Evolutionary conservation across 495 filamentous ascomycete species (phyloP).

Genomic region (Tuber calosporum): DNA sequence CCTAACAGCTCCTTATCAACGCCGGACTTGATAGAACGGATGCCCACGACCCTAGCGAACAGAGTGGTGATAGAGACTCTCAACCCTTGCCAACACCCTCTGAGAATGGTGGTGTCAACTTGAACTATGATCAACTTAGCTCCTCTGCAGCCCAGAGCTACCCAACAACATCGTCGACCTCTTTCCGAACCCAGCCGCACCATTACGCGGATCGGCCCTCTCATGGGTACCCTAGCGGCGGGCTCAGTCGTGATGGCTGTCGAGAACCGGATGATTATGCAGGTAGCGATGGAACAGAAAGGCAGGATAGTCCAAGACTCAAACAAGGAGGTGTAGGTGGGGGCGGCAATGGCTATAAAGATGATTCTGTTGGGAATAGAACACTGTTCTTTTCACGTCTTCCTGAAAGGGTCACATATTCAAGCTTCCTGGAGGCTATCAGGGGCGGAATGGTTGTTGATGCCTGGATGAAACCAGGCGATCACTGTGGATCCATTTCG

Average conservation of each 20-base stretch:
- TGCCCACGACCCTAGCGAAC: background rate
- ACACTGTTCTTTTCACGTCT: slow-evolving; percentile 60
- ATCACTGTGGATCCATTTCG: slow-evolving; percentile 59
- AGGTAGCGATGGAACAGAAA: slow-evolving; percentile 20
- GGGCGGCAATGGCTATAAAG: slow-evolving; percentile 16
- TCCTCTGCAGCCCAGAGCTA: background rate
- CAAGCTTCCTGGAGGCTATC: slow-evolving; percentile 59
- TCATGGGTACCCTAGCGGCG: background rate
- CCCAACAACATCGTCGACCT: slow-evolving; percentile 9
- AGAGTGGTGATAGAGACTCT: slow-evolving; percentile 11
- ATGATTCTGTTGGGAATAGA: slow-evolving; percentile 40
- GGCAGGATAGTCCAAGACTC: slow-evolving; percentile 8
- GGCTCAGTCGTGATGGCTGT: slow-evolving; percentile 9
- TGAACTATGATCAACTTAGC: background rate
- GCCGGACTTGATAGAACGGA: slow-evolving; percentile 21
- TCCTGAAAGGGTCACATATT: slow-evolving; percentile 56
- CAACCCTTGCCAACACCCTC: slow-evolving; percentile 16
- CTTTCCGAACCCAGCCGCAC: slow-evolving; percentile 15
- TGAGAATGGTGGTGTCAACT: background rate
- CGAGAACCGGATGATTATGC: slow-evolving; percentile 12
- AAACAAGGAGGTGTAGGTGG: slow-evolving; percentile 1
- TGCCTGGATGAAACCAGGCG: slow-evolving; percentile 57
- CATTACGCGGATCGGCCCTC: slow-evolving; percentile 17
- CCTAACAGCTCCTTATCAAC: slow-evolving; percentile 31
- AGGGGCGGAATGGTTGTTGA: slow-evolving; percentile 65